phyloP scores from a whole-genome alignment of 805 yeast species.

The Kazachstania martiniae region DNA sequence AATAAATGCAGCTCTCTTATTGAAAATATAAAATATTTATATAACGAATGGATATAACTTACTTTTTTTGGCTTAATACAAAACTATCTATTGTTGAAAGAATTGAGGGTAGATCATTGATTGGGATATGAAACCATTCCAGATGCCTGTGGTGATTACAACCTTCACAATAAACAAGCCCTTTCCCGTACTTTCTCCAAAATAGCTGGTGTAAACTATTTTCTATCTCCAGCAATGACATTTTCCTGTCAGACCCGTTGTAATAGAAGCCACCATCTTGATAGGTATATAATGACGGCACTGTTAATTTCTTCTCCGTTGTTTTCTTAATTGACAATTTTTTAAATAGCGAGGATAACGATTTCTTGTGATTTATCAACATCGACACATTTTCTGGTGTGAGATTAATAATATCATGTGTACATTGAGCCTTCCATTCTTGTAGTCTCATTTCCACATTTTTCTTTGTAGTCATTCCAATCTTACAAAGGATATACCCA shows the following conservation, averaged over 20 bases:
- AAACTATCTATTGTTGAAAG: constrained; percentile 12
- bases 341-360: constrained; percentile 6
- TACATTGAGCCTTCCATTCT: constrained; percentile 22
- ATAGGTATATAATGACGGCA: constrained; percentile 9
- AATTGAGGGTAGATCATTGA: constrained; percentile 13
- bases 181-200: constrained; percentile 24
- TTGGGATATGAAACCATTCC: constrained; percentile 23
- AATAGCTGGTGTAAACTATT: constrained; percentile 15
- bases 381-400: constrained; percentile 15
- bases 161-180: constrained; percentile 20
- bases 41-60: not conserved
- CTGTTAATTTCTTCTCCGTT: not conserved
- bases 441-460: constrained; percentile 16
- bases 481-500: constrained; percentile 18
- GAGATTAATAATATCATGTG: constrained; percentile 17
- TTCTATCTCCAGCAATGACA: constrained; percentile 14
- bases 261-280: constrained; percentile 18
- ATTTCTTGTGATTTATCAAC: constrained; percentile 1
- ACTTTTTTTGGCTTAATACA: constrained; percentile 6
- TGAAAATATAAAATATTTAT: constrained; percentile 4
- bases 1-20: constrained; percentile 5
- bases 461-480: constrained; percentile 24
- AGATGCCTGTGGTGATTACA: constrained; percentile 18
- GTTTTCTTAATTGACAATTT: constrained; percentile 6
- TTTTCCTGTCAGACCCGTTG: constrained; percentile 9